These are phyloP conservation scores for Tephrocybe sp. DNA, from an alignment of 768 basidiomycete species.

Conservation along the genomic window DNA sequence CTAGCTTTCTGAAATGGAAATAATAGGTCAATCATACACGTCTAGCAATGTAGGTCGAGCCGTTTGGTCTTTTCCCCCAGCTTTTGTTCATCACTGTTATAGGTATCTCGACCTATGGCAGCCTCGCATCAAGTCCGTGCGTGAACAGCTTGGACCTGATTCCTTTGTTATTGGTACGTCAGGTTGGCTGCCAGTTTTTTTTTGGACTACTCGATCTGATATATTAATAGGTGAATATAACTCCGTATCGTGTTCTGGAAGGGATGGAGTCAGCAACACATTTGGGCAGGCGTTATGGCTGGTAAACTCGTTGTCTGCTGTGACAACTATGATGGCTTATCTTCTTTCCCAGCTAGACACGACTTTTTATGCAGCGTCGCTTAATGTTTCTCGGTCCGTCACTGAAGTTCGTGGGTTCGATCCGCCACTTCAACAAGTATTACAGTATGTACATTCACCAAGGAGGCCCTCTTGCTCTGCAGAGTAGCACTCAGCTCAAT, in stretches of 20 bases:
- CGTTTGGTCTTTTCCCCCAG: neutral
- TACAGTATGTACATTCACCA: conserved; percentile 56
- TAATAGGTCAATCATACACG: conserved; percentile 53
- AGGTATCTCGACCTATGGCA: conserved; percentile 60
- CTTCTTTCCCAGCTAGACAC: conserved; percentile 39
- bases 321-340: too few relatives aligned
- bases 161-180: conserved; percentile 46
- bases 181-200: neutral
- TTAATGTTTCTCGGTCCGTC: conserved; percentile 48
- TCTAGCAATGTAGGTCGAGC: conserved; percentile 39
- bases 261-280: conserved; percentile 49
- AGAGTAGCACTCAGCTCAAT: conserved; percentile 49
- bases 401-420: neutral
- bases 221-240: conserved; percentile 47
- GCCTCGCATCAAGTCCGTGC: conserved; percentile 47
- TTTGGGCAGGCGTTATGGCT: conserved; percentile 58
- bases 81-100: neutral
- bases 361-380: conserved; percentile 45
- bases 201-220: neutral
- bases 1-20: too few relatives aligned
- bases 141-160: conserved; percentile 46
- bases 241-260: conserved; percentile 54
- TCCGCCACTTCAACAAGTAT: too few relatives aligned
- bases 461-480: conserved; percentile 51
- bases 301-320: conserved; percentile 21